phyloP scores from a whole-genome alignment of 352 stramenopile species.

The Phytophthora pisi region DNA sequence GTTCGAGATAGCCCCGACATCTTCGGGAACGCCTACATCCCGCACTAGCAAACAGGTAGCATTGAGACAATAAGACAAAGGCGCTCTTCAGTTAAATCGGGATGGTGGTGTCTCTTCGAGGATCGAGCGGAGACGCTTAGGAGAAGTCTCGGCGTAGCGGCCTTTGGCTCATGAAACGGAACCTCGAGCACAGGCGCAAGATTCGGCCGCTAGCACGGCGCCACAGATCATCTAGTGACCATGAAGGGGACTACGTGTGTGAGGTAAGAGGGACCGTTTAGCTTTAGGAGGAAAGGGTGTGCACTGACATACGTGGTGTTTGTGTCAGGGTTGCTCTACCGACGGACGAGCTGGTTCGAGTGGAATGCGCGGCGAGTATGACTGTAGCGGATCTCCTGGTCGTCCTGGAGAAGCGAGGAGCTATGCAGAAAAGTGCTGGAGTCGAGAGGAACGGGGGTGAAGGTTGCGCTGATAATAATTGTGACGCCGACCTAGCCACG shows the following conservation, averaged over 20 bases:
- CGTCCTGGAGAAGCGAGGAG: conserved; percentile 19
- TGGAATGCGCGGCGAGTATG: conserved; percentile 34
- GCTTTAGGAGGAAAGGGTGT: too few species aligned
- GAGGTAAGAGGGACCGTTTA: too few species aligned
- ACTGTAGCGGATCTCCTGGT: conserved; percentile 32
- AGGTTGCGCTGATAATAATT: conserved; percentile 23
- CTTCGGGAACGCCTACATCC: conserved; percentile 77
- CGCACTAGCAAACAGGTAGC: conserved; percentile 22
- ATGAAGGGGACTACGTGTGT: conserved; percentile 44
- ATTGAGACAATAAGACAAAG: neutral
- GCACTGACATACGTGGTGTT: neutral
- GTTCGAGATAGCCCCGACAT: conserved; percentile 68
- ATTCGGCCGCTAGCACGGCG: conserved; percentile 12
- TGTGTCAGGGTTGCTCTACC: conserved; percentile 41
- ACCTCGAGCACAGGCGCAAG: conserved; percentile 1
- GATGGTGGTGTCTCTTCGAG: conserved; percentile 26
- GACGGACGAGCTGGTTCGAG: conserved; percentile 41
- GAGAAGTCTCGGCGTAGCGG: neutral
- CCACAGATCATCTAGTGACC: neutral
- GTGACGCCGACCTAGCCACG: conserved; percentile 15
- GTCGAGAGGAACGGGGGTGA: conserved; percentile 5
- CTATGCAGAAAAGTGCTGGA: conserved; percentile 15
- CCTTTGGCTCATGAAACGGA: conserved; percentile 30
- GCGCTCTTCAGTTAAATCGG: conserved; percentile 8
- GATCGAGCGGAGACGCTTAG: conserved; percentile 3